Percentiles rank a stretch among this genome's conserved stretches.
These are phyloP conservation scores for Colletotrichum trifolii DNA, from an alignment of 2,329 filamentous ascomycete genomes.

Conservation along the genomic window DNA sequence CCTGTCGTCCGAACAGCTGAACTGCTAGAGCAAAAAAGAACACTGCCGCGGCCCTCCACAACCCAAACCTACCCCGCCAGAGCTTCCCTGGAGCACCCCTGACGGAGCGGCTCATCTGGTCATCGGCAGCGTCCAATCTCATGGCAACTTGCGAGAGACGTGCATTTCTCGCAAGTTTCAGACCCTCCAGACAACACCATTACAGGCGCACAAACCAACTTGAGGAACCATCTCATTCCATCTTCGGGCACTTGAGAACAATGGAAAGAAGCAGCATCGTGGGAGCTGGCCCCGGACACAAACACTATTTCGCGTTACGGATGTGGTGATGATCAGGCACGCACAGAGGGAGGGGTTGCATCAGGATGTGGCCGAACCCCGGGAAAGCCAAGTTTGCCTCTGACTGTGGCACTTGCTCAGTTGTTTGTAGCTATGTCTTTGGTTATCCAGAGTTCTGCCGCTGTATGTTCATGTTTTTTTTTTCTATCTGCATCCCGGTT, in stretches of 20 bases:
- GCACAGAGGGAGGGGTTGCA: constrained; percentile 25
- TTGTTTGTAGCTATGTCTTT: no score
- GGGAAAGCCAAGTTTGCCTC: constrained; percentile 1
- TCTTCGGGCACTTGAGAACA: constrained; percentile 11
- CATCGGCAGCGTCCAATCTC: constrained; percentile 14
- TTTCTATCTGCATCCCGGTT: neutral
- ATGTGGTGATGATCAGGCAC: constrained; percentile 29
- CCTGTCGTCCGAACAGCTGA: constrained; percentile 33
- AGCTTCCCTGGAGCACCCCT: constrained; percentile 17
- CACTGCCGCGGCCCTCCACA: constrained; percentile 17
- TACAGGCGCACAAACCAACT: constrained; percentile 5
- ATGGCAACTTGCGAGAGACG: constrained; percentile 8
- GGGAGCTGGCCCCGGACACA: neutral
- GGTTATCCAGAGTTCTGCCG: no score
- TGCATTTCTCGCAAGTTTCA: constrained; percentile 21
- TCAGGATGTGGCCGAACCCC: constrained; percentile 10
- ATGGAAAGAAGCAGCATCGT: neutral
- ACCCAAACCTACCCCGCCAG: constrained; percentile 35
- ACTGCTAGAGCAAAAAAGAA: constrained; percentile 24
- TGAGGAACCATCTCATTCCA: constrained; percentile 14
- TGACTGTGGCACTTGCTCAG: neutral
- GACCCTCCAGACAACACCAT: neutral
- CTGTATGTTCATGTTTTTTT: no score
- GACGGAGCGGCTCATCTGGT: constrained; percentile 14
- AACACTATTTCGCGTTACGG: neutral